Evolutionary conservation across 768 basidiomycete species (phyloP), one percentile per base, ranked within the genome.

Genomic region (Lyophyllum shimeji): DNA sequence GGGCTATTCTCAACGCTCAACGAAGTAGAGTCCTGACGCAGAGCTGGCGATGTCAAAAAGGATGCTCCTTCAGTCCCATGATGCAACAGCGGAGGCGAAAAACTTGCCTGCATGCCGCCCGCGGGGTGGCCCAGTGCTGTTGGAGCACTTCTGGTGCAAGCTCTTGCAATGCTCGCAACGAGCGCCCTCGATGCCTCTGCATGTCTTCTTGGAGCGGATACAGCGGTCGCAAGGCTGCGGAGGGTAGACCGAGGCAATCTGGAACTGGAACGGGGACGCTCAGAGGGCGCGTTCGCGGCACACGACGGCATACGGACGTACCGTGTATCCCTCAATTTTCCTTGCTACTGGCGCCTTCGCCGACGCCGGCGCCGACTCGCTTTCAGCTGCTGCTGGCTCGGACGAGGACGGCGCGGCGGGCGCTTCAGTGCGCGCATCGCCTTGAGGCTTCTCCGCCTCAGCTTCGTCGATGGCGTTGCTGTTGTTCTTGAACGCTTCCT

Each of bases 151-250:
- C 63, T 77, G 76, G 61, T 77, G 76, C 52, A 77, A 68, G 56
- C 68, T 65, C 63, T 77, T 79, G 67, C 77, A 79, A 60, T 77
- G 69, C 55, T 77, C 76, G 60, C 77, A 79, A 48, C 77, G 76
- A 62, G 72, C 69, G 45, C 76, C 75, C 27, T 73, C 69, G 21
- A 75, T 65, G 18, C 77, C 77, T 59, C 69, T 74, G 61, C 77
- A 79, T 5, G 69, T 71, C 62, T 72, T 75, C 45, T 70, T 72
- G 18, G 74, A 72, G 58, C 76, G 74, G 60, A 73, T 66, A 56
- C 77, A 79, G 47, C 77, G 74, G 53, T 79, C 77, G 59, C 77
- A 79, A 15, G 76, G 75, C 47, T 69, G 70, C 24, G 76, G 74
- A 29, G 77, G 71, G 53, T 69, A 69, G 45, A 73, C 68, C 20